phyloP scores from a whole-genome alignment of 2,329 filamentous ascomycete genomes.

The Acrocalymma vagum region DNA sequence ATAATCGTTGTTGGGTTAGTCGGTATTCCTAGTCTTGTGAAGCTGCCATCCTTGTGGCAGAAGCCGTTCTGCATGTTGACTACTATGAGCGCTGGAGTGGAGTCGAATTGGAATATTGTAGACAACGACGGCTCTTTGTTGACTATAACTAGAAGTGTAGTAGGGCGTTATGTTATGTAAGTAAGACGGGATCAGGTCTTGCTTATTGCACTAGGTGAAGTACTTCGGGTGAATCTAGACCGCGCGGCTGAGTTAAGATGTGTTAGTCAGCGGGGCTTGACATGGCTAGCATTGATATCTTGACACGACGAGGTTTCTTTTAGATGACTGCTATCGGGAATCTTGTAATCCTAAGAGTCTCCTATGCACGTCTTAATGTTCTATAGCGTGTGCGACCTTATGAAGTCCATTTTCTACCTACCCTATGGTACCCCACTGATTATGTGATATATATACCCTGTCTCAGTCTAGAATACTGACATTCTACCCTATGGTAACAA shows the following conservation, averaged over 20 bases:
- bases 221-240: slow-evolving; percentile 9
- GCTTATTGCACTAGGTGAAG: slow-evolving; percentile 8
- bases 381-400: too few species aligned
- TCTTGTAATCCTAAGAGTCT: too few species aligned
- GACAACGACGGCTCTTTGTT: slow-evolving; percentile 9
- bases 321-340: too few species aligned
- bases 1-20: slow-evolving; percentile 14
- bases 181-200: slow-evolving; percentile 9
- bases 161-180: slow-evolving; percentile 7
- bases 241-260: slow-evolving; percentile 7
- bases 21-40: slow-evolving; percentile 20
- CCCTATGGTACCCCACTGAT: too few species aligned
- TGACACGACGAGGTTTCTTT: too few species aligned
- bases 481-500: too few species aligned
- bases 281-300: too few species aligned
- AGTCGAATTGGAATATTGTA: slow-evolving; percentile 15
- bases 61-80: slow-evolving; percentile 28
- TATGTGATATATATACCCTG: too few species aligned
- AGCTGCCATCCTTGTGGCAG: slow-evolving; percentile 23
- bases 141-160: slow-evolving; percentile 10
- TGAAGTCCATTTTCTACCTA: too few species aligned
- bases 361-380: too few species aligned
- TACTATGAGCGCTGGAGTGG: slow-evolving; percentile 20
- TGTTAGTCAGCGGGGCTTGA: too few species aligned
- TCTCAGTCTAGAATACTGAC: too few species aligned